Evolutionary conservation across 257 asterid species (phyloP).

Genomic region (Solanum ossicruentum): DNA sequence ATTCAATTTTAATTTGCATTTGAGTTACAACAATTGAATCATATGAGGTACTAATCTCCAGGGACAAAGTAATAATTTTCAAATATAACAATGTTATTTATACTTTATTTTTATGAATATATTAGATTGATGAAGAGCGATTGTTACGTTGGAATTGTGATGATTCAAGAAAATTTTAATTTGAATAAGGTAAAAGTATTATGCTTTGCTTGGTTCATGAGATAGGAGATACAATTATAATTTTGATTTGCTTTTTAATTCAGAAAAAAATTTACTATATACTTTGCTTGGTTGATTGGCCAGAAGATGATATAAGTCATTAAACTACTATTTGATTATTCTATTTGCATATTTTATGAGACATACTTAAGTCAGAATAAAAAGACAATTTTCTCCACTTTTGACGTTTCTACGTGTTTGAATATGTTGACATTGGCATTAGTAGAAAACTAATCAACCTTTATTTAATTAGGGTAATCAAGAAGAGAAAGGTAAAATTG

Average conservation of each 20-base stretch:
- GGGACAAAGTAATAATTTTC: not conserved
- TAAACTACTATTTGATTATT: not conserved
- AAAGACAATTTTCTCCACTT: not conserved
- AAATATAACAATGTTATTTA: not conserved
- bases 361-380: too few relatives aligned
- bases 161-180: not conserved
- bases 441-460: not conserved
- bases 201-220: not conserved
- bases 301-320: not conserved
- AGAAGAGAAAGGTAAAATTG: not conserved
- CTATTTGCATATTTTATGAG: not conserved
- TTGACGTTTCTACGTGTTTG: not conserved
- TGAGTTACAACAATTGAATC: not conserved
- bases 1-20: not conserved
- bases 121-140: not conserved
- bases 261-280: not conserved
- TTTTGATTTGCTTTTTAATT: not conserved
- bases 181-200: not conserved
- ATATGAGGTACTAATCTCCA: not conserved
- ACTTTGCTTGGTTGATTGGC: not conserved
- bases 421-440: not conserved
- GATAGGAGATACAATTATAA: not conserved
- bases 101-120: not conserved
- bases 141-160: not conserved
- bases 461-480: not conserved